phyloP scores from a whole-genome alignment of 345 rosid species.

The Theobroma cacao region DNA sequence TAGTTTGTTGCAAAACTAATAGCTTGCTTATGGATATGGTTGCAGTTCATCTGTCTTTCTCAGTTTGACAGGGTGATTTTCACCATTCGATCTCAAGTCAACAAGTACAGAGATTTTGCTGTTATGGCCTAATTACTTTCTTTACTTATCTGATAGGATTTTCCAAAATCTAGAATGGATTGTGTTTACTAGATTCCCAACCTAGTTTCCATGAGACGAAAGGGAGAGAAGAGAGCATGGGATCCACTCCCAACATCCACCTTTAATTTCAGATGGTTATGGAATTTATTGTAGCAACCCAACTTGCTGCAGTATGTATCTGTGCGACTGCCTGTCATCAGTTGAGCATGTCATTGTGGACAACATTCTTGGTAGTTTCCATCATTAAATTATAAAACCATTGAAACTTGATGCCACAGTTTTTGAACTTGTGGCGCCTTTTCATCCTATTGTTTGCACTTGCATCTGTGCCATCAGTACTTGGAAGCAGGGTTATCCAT shows the following conservation, averaged over 20 bases:
- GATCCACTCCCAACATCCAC: constrained; percentile 19
- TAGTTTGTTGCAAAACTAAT: background rate
- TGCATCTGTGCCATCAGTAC: background rate
- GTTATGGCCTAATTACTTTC: background rate
- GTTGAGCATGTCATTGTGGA: constrained; percentile 21
- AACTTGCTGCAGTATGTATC: constrained; percentile 6
- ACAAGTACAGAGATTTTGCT: constrained; percentile 3
- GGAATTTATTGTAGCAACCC: constrained; percentile 29
- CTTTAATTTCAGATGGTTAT: constrained; percentile 11
- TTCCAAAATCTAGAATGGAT: background rate
- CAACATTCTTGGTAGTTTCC: constrained; percentile 20
- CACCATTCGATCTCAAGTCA: background rate
- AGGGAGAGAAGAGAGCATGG: constrained; percentile 22
- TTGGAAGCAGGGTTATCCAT: background rate
- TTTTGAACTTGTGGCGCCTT: background rate
- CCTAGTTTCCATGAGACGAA: constrained; percentile 14
- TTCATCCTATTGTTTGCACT: background rate
- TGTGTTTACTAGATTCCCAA: constrained; percentile 18
- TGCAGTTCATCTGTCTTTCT: background rate
- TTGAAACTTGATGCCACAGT: background rate
- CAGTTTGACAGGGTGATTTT: background rate
- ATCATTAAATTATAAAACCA: background rate
- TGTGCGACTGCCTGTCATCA: background rate
- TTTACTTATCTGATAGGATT: constrained; percentile 4
- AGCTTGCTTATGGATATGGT: background rate